A percentile compares a stretch with the other conserved stretches of the same genome.
These are phyloP conservation scores for Nothopassalora personata DNA, from an alignment of 2,329 filamentous ascomycete species.

Conservation along the genomic window DNA sequence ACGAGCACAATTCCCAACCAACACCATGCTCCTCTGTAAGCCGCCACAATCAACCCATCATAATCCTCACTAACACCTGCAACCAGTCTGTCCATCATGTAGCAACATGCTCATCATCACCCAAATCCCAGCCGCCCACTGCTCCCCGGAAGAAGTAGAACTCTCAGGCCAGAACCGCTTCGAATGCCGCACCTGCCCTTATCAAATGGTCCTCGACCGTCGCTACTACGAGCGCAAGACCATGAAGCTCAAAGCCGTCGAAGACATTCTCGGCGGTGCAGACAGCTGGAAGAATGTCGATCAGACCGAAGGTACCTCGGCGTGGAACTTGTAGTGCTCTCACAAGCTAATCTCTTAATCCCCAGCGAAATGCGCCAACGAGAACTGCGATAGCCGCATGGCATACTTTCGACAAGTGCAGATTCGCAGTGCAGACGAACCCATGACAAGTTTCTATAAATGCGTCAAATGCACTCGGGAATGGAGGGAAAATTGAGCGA, in stretches of 20 bases:
- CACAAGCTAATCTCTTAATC: too few species aligned
- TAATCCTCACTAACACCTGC: constrained; percentile 3
- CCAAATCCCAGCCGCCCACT: constrained; percentile 35
- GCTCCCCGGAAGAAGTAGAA: constrained; percentile 32
- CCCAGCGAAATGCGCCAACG: constrained; percentile 81
- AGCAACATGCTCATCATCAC: constrained; percentile 77
- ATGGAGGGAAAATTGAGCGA: constrained; percentile 39
- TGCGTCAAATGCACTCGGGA: constrained; percentile 42
- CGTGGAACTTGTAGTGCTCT: constrained; percentile 24
- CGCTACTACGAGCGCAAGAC: constrained; percentile 74
- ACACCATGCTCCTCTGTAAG: constrained; percentile 62
- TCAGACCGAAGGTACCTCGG: constrained; percentile 66
- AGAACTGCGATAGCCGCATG: constrained; percentile 72
- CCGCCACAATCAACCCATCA: neutral
- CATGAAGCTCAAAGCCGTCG: constrained; percentile 80
- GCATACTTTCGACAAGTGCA: constrained; percentile 96
- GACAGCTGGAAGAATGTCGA: constrained; percentile 89
- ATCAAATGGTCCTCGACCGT: constrained; percentile 75
- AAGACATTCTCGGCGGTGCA: constrained; percentile 83
- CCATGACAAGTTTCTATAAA: constrained; percentile 94
- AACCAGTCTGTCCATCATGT: constrained; percentile 72
- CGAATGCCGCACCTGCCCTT: constrained; percentile 82
- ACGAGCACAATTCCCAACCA: neutral
- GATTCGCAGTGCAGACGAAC: constrained; percentile 96
- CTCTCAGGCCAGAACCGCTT: constrained; percentile 63